Evolutionary conservation across 768 basidiomycete genomes (phyloP).

Genomic region (Dioszegia aurantiaca): DNA sequence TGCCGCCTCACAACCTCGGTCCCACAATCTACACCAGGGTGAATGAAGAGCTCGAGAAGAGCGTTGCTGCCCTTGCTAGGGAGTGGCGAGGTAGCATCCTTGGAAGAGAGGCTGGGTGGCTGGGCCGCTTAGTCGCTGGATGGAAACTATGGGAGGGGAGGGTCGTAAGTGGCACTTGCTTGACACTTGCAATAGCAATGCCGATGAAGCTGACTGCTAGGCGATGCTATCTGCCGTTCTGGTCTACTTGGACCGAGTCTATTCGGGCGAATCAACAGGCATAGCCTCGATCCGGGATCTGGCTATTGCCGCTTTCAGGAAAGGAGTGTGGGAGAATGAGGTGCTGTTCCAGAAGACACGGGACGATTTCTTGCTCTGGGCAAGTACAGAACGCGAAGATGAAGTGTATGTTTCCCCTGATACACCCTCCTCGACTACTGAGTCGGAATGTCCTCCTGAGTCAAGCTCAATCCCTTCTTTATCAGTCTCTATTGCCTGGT

Average conservation of each 20-base stretch:
- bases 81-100: slow-evolving; percentile 38
- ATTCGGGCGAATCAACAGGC: slow-evolving; percentile 20
- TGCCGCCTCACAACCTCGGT: slow-evolving; percentile 33
- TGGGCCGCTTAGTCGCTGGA: slow-evolving; percentile 20
- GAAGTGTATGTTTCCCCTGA: slow-evolving; percentile 18
- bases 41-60: slow-evolving; percentile 31
- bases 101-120: slow-evolving; percentile 30
- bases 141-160: slow-evolving; percentile 33
- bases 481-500: too few relatives aligned
- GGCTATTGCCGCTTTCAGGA: slow-evolving; percentile 30
- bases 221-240: slow-evolving; percentile 32
- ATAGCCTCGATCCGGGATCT: slow-evolving; percentile 24
- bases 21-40: slow-evolving; percentile 32
- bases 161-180: slow-evolving; percentile 24
- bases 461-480: too few relatives aligned
- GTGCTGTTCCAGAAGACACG: slow-evolving; percentile 32
- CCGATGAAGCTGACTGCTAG: slow-evolving; percentile 10
- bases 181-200: background rate
- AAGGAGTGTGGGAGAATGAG: slow-evolving; percentile 41
- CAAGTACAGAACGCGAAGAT: slow-evolving; percentile 22
- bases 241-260: slow-evolving; percentile 44
- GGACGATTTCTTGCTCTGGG: slow-evolving; percentile 38
- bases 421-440: too few relatives aligned
- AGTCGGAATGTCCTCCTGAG: too few relatives aligned
- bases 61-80: slow-evolving; percentile 23